Conservation (phyloP, 2,329 filamentous ascomycete species). For the Penicillium thymicola region DNA sequence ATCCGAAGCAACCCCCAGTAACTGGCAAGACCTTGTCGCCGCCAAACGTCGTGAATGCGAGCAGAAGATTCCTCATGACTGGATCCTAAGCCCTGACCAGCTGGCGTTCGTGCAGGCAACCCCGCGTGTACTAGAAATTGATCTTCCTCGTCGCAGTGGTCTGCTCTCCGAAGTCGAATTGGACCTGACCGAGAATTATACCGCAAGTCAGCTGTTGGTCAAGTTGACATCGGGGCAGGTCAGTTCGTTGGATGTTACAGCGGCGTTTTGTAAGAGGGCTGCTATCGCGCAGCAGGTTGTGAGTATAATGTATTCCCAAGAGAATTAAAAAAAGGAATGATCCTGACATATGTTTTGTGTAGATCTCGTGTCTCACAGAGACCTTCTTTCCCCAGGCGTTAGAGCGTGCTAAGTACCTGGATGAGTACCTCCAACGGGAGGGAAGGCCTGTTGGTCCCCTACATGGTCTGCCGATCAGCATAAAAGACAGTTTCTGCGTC, state of each 20-base stretch:
- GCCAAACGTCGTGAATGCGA: slow-evolving; percentile 30
- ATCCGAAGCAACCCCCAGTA: not conserved
- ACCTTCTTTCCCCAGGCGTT: slow-evolving; percentile 37
- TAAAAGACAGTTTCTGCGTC: slow-evolving; percentile 34
- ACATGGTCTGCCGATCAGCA: slow-evolving; percentile 40
- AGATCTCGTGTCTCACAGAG: slow-evolving; percentile 39
- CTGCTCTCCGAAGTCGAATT: slow-evolving; percentile 48
- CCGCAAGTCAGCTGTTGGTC: slow-evolving; percentile 18
- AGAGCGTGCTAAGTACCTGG: slow-evolving; percentile 36
- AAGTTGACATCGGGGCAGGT: slow-evolving; percentile 20
- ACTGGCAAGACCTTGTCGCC: slow-evolving; percentile 23
- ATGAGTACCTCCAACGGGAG: slow-evolving; percentile 30
- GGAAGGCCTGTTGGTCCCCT: slow-evolving; percentile 35
- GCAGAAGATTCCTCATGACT: slow-evolving; percentile 34
- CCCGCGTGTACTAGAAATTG: slow-evolving; percentile 20
- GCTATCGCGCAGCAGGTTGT: slow-evolving; percentile 39
- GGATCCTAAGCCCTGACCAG: slow-evolving; percentile 24
- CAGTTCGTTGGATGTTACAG: slow-evolving; percentile 23
- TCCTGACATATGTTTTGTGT: not conserved
- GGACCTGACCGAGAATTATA: slow-evolving; percentile 43
- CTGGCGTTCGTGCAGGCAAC: not conserved
- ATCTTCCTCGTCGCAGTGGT: slow-evolving; percentile 34
- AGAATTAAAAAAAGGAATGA: too few relatives aligned
- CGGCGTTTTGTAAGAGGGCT: slow-evolving; percentile 41
- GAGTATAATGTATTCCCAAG: not conserved